Evolutionary conservation across 352 stramenopile genomes (phyloP), one percentile per base, ranked within the genome.

Genomic region (Phytophthora nicotianae): DNA sequence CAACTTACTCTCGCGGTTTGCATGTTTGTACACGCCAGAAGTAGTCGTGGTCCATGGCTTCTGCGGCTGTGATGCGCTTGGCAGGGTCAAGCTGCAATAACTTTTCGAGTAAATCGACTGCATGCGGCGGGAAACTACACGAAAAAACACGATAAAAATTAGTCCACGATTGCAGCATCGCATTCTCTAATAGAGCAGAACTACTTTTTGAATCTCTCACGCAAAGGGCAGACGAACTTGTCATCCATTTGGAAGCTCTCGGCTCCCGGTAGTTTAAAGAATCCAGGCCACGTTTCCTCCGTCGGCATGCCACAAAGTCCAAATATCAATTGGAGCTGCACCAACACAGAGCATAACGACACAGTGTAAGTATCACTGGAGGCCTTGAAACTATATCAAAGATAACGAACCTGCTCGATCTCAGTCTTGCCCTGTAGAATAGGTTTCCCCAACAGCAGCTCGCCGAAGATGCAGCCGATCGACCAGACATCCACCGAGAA

Each of bases 41-140:
- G 80, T 98, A 99, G 43, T 97, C 83, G 79, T 99, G 97, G 42
- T 98, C 87, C 74, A 99, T 87, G 7, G 97, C 96, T 49, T 98
- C 91, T 9, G 95, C 81, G 5, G 95, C 96, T 11, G 96, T 97
- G 47, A 99, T 96, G 35, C 97, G 79, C 58, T 97, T 90, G 4
- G 88, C 79, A 19, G 97, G 96, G 72, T 99, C 96, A 43, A 98
- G 93, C 41, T 96, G 96, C 29, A 99, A 64, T 62, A 99, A 86
- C 56, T 97, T 95, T 55, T 91, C 83, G 16, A 99, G 68, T 58
- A 99, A 75, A 70, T 99, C 93, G 27, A 98, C 61, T 14, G 85
- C 83, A 29, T 89, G 75, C 0, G 80, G 74, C 27, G 87, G 83
- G 43, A 93, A 92, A 40, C 87, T 94, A 58, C n/a, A 53, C 7